Percentiles rank a stretch among this genome's conserved stretches.
These are phyloP conservation scores for Byssochlamys sp. DNA, from an alignment of 2,329 filamentous ascomycete species.

Conservation along the genomic window DNA sequence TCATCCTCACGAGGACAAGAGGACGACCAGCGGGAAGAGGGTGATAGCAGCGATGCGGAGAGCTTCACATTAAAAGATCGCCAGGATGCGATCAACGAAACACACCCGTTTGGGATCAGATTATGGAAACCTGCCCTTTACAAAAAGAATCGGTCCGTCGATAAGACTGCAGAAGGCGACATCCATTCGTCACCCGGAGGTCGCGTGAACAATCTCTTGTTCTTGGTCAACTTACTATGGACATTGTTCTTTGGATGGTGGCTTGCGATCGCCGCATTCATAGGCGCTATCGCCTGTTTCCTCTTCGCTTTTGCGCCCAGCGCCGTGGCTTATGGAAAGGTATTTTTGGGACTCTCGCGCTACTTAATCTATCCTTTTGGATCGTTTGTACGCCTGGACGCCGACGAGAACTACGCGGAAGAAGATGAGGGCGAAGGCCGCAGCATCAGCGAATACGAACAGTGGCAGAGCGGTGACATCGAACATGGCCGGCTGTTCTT, in stretches of 20 bases:
- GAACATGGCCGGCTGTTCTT: conserved; percentile 95
- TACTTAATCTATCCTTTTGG: conserved; percentile 96
- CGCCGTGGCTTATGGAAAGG: conserved; percentile 72
- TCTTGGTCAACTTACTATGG: conserved; percentile 85
- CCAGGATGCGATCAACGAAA: conserved; percentile 96
- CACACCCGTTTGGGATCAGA: conserved; percentile 94
- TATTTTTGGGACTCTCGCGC: conserved; percentile 71
- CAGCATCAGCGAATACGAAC: conserved; percentile 96
- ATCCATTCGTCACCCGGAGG: conserved; percentile 91
- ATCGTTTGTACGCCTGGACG: conserved; percentile 84
- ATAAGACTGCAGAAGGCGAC: conserved; percentile 90
- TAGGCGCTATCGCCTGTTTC: conserved; percentile 69
- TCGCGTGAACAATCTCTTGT: conserved; percentile 71
- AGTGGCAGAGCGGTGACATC: conserved; percentile 95
- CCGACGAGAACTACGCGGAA: conserved; percentile 86
- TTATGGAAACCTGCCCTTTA: conserved; percentile 98
- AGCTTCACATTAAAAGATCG: conserved; percentile 96
- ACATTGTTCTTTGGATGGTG: conserved; percentile 91
- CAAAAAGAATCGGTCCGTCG: conserved; percentile 93
- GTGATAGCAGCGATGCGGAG: conserved; percentile 71
- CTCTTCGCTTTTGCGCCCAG: conserved; percentile 69
- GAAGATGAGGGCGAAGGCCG: conserved; percentile 92
- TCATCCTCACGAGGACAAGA: conserved; percentile 14
- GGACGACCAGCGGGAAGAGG: conserved; percentile 15
- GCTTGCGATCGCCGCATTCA: conserved; percentile 66